Base-by-base conservation (phyloP, 192 early-diverging fungal genomes). In the Coemansia sp. region DNA sequence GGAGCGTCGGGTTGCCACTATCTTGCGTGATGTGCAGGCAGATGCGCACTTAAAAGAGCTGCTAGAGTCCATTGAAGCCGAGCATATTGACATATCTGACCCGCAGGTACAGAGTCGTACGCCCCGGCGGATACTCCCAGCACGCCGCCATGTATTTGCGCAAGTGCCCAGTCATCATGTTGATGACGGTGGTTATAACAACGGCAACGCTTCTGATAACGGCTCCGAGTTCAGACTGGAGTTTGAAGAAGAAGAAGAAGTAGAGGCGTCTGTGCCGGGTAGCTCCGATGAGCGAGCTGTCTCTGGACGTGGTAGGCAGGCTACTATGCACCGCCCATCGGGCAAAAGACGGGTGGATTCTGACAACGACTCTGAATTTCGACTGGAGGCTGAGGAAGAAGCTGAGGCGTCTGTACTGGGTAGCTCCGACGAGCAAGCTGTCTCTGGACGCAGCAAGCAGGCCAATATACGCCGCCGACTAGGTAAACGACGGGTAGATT, bases 1-100 rank as follows among this genome's bases (percentile, higher is more conserved):
- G 32, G 77, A 75, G 66, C 73, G 77, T n/a, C 68, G 73, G 3
- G 50, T 80, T 28, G 77, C 77, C 4, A 66, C 57, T 23, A 28
- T 80, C 32, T 38, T 80, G 47, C 65, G 69, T 1, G 77, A 80
- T 35, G 64, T 60, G 23, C 46, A 66, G 32, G 28, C 62, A 6
- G 77, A 80, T 38, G 32, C 26, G 26, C 46, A 80, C 38, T 46
- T 80, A 50, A 73, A 75, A 3, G 52, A 46, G 55, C 63, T 80
- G 38, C 44, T 80, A 23, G 38, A 68, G 40, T 38, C 63, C 35
- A 75, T 80, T 32, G 35, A 62, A 3, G 43, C 73, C 4, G 73
- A 72, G 32, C 62, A 32, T 14, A 80, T 75, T 37, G 77, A 75
- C 60, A 61, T 69, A 4, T 49, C 57, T 28, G 38, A 68, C 66